Percentiles rank a stretch among this genome's conserved stretches.
phyloP scores from a whole-genome alignment of 139 green algal species.

The Deuterostichococcus epilithicus region DNA sequence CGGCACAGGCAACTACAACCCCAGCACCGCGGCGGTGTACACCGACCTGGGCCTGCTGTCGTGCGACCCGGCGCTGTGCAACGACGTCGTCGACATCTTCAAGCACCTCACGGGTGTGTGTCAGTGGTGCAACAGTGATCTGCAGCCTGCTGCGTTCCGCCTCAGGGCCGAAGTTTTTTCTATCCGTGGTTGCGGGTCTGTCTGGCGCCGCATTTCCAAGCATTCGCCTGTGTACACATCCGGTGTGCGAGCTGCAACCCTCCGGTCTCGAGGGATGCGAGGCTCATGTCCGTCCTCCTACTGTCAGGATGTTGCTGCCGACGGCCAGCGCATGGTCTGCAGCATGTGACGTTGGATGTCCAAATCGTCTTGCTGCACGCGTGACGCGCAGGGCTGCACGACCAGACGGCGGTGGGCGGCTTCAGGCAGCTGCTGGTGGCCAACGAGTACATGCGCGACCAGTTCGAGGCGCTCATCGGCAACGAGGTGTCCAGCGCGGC shows the following conservation, averaged over 20 bases:
- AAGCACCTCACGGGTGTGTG: constrained; percentile 52
- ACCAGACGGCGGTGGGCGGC: constrained; percentile 24
- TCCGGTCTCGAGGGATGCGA: too few relatives aligned
- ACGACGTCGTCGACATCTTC: constrained; percentile 58
- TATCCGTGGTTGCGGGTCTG: too few relatives aligned
- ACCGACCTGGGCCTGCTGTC: constrained; percentile 56
- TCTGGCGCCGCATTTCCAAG: too few relatives aligned
- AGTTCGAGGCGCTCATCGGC: constrained; percentile 30
- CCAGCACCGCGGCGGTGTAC: constrained; percentile 51
- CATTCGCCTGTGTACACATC: too few relatives aligned
- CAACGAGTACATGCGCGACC: constrained; percentile 27
- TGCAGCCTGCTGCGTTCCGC: neutral
- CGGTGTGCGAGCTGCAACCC: too few relatives aligned
- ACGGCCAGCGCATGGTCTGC: too few relatives aligned
- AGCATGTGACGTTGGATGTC: too few relatives aligned
- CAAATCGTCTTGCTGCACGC: too few relatives aligned
- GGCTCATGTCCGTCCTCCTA: too few relatives aligned
- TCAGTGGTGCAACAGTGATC: constrained; percentile 9
- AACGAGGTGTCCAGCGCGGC: constrained; percentile 41
- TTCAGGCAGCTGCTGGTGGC: constrained; percentile 24
- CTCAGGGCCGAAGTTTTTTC: too few relatives aligned
- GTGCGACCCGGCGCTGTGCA: constrained; percentile 39
- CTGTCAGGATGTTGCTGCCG: too few relatives aligned
- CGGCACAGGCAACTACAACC: constrained; percentile 68
- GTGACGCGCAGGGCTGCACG: too few relatives aligned